Percentiles rank a stretch among this genome's conserved stretches.
Conservation (phyloP, 257 asterid genomes). For the Plantago elongata region DNA sequence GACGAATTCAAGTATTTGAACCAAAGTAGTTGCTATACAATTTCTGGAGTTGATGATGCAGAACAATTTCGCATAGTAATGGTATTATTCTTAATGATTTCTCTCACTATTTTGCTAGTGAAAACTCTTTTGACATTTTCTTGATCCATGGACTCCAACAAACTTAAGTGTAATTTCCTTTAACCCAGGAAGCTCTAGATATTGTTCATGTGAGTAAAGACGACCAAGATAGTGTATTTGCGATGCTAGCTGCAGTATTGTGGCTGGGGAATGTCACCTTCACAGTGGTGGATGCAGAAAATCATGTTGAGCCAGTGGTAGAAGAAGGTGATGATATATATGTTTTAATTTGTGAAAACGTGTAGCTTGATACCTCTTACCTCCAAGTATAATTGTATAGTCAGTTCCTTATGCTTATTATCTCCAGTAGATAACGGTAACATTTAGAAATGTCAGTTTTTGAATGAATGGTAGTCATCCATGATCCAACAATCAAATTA, state of each 20-base stretch:
- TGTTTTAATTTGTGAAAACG: conserved; percentile 14
- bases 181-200: conserved; percentile 84
- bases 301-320: conserved; percentile 89
- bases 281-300: conserved; percentile 66
- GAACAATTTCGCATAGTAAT: conserved; percentile 72
- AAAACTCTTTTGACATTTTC: neutral
- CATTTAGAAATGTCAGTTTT: too few relatives aligned
- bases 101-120: conserved; percentile 18
- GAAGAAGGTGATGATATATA: conserved; percentile 68
- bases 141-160: conserved; percentile 22
- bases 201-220: conserved; percentile 82
- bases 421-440: too few relatives aligned
- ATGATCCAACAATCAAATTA: too few relatives aligned
- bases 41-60: conserved; percentile 91
- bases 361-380: neutral
- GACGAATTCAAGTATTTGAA: conserved; percentile 72
- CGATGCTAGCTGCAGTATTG: conserved; percentile 93
- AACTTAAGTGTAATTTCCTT: conserved; percentile 22
- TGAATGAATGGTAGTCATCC: too few relatives aligned
- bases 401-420: too few relatives aligned
- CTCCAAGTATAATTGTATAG: too few relatives aligned
- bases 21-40: conserved; percentile 75
- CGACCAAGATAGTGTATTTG: conserved; percentile 90
- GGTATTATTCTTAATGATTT: conserved; percentile 38
- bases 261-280: conserved; percentile 93